Percentiles rank a stretch among this genome's conserved stretches.
phyloP scores from a whole-genome alignment of 257 asterid genomes.

The Salvia splendens region DNA sequence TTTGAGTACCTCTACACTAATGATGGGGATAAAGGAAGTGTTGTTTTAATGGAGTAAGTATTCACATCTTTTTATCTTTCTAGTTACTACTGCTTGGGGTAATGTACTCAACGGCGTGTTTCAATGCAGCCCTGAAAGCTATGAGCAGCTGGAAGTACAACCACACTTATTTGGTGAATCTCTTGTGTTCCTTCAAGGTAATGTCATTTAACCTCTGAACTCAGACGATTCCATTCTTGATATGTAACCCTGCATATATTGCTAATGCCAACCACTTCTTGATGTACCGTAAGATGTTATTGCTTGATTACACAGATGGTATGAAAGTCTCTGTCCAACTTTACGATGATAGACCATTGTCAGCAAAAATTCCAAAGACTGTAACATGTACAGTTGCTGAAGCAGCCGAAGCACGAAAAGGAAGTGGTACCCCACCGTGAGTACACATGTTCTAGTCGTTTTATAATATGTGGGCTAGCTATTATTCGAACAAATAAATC shows the following conservation, averaged over 20 bases:
- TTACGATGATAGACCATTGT: conserved; percentile 68
- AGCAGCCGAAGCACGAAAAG: conserved; percentile 66
- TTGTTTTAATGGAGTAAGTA: conserved; percentile 92
- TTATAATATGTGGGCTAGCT: conserved; percentile 8
- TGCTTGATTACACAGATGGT: conserved; percentile 58
- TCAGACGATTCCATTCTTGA: conserved; percentile 14
- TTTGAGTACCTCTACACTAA: conserved; percentile 76
- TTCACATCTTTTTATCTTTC: conserved; percentile 25
- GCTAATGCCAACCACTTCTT: conserved; percentile 2
- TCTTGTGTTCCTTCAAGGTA: conserved; percentile 86
- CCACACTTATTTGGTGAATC: conserved; percentile 86
- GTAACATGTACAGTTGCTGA: conserved; percentile 83
- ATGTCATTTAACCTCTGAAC: conserved; percentile 17
- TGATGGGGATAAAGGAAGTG: conserved; percentile 66
- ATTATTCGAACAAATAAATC: conserved; percentile 2
- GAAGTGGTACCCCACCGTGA: conserved; percentile 81
- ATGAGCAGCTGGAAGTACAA: conserved; percentile 78
- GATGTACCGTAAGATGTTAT: conserved; percentile 7
- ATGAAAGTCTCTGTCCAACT: conserved; percentile 74
- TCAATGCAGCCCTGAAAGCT: conserved; percentile 64
- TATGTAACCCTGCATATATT: conserved; percentile 10
- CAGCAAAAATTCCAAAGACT: conserved; percentile 75
- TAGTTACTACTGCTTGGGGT: conserved; percentile 16
- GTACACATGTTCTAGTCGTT: conserved; percentile 36
- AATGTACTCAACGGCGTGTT: conserved; percentile 18